Percentiles rank a stretch among this genome's conserved stretches.
Evolutionary conservation across 1,139 yeast genomes (phyloP).

Genomic region (Hansenula anomala): DNA sequence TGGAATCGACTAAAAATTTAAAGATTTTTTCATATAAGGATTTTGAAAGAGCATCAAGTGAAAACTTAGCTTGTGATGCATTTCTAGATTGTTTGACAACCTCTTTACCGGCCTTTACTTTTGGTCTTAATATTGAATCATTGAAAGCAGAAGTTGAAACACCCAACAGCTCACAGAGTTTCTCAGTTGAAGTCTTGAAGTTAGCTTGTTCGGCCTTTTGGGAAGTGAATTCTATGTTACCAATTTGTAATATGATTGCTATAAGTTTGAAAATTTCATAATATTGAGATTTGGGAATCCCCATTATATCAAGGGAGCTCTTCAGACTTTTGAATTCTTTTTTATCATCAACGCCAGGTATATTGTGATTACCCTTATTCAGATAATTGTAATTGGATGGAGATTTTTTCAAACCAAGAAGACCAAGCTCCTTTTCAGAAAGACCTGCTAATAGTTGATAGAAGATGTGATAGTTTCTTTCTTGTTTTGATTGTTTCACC

Average conservation of each 20-base stretch:
- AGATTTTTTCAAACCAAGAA: slow-evolving; percentile 43
- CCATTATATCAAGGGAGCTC: slow-evolving; percentile 70
- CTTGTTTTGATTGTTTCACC: slow-evolving; percentile 67
- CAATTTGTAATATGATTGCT: slow-evolving; percentile 78
- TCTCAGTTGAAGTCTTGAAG: slow-evolving; percentile 52
- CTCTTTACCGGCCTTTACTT: slow-evolving; percentile 90
- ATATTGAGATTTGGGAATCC: slow-evolving; percentile 54
- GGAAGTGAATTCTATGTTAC: slow-evolving; percentile 73
- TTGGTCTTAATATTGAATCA: slow-evolving; percentile 65
- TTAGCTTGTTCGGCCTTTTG: slow-evolving; percentile 79
- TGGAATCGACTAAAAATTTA: slow-evolving; percentile 68
- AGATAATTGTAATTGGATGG: slow-evolving; percentile 48
- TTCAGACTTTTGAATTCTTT: slow-evolving; percentile 58
- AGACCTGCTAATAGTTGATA: slow-evolving; percentile 81
- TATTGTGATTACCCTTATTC: slow-evolving; percentile 45
- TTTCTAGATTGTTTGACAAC: slow-evolving; percentile 75
- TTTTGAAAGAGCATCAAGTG: slow-evolving; percentile 86
- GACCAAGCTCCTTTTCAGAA: slow-evolving; percentile 39
- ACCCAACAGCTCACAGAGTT: slow-evolving; percentile 62
- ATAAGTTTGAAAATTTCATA: slow-evolving; percentile 59
- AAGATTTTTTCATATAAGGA: slow-evolving; percentile 82
- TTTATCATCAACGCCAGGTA: slow-evolving; percentile 72
- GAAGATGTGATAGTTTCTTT: slow-evolving; percentile 89
- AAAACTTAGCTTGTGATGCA: slow-evolving; percentile 73
- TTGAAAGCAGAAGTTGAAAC: slow-evolving; percentile 51